phyloP scores from a whole-genome alignment of 352 stramenopile genomes.

The Phytophthora megakarya region DNA sequence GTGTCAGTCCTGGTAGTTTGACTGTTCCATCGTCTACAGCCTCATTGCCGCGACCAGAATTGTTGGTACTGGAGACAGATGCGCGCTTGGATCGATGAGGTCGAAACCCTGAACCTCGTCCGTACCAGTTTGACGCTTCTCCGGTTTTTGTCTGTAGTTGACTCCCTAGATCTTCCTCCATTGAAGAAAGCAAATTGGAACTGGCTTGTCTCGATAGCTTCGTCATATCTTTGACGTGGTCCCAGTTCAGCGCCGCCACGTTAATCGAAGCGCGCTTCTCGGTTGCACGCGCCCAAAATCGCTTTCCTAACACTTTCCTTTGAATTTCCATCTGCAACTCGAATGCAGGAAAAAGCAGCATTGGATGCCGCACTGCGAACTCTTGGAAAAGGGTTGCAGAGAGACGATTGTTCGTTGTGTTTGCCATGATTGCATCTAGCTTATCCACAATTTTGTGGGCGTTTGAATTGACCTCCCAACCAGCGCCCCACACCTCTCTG shows the following conservation, averaged over 20 bases:
- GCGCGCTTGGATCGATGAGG: slow-evolving; percentile 21
- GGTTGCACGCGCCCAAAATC: slow-evolving; percentile 59
- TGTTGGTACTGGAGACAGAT: slow-evolving; percentile 6
- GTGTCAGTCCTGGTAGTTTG: slow-evolving; percentile 2
- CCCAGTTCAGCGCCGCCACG: slow-evolving; percentile 44
- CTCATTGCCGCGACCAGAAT: not conserved
- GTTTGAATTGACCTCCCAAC: slow-evolving; percentile 55
- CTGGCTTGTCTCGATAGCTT: slow-evolving; percentile 34
- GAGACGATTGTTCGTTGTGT: slow-evolving; percentile 40
- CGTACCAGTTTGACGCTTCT: slow-evolving; percentile 15
- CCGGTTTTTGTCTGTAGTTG: slow-evolving; percentile 25
- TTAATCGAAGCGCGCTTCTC: slow-evolving; percentile 46
- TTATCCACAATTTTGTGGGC: slow-evolving; percentile 67
- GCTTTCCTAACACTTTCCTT: slow-evolving; percentile 56
- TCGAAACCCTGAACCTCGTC: slow-evolving; percentile 18
- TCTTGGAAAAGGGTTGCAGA: slow-evolving; percentile 55
- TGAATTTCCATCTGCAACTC: slow-evolving; percentile 71
- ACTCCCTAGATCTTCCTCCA: slow-evolving; percentile 37
- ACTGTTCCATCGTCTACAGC: slow-evolving; percentile 1
- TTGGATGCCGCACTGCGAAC: slow-evolving; percentile 59
- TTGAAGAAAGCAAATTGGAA: slow-evolving; percentile 33
- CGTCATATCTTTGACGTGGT: slow-evolving; percentile 38
- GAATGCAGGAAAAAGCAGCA: slow-evolving; percentile 75
- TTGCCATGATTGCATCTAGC: slow-evolving; percentile 52
- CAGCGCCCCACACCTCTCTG: slow-evolving; percentile 60